These are phyloP conservation scores for Mucor plumbeus DNA, from an alignment of 371 early-diverging fungal genomes.

Conservation along the genomic window DNA sequence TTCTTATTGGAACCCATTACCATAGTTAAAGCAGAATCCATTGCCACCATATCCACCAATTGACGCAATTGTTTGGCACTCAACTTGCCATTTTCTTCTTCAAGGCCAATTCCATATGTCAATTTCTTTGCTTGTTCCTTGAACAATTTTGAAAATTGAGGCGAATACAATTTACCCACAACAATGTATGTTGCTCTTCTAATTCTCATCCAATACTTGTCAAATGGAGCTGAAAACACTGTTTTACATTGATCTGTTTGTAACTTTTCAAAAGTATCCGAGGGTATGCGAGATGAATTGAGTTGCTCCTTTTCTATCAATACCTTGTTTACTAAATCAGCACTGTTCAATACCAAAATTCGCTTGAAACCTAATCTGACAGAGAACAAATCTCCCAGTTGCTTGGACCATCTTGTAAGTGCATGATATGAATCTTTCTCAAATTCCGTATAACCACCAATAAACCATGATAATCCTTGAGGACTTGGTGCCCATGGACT, in stretches of 20 bases:
- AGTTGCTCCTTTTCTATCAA: slow-evolving; percentile 44
- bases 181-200: slow-evolving; percentile 37
- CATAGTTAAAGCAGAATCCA: slow-evolving; percentile 38
- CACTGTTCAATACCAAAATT: slow-evolving; percentile 41
- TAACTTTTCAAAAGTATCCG: slow-evolving; percentile 36
- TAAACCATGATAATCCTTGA: slow-evolving; percentile 26
- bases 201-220: slow-evolving; percentile 41
- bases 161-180: slow-evolving; percentile 13
- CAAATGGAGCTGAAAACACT: slow-evolving; percentile 40
- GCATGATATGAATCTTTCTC: slow-evolving; percentile 23
- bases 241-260: slow-evolving; percentile 47
- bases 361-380: slow-evolving; percentile 43
- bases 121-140: slow-evolving; percentile 29
- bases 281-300: slow-evolving; percentile 34
- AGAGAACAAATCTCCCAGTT: slow-evolving; percentile 33
- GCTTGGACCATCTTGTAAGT: slow-evolving; percentile 40
- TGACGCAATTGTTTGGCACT: slow-evolving; percentile 33
- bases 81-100: slow-evolving; percentile 15
- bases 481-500: slow-evolving; percentile 45
- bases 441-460: slow-evolving; percentile 33
- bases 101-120: slow-evolving; percentile 13
- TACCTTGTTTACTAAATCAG: slow-evolving; percentile 30
- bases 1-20: slow-evolving; percentile 23
- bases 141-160: slow-evolving; percentile 20
- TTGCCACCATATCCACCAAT: slow-evolving; percentile 37